phyloP scores from a whole-genome alignment of 75 land plant genomes.

The Ceratopteris richardii region DNA sequence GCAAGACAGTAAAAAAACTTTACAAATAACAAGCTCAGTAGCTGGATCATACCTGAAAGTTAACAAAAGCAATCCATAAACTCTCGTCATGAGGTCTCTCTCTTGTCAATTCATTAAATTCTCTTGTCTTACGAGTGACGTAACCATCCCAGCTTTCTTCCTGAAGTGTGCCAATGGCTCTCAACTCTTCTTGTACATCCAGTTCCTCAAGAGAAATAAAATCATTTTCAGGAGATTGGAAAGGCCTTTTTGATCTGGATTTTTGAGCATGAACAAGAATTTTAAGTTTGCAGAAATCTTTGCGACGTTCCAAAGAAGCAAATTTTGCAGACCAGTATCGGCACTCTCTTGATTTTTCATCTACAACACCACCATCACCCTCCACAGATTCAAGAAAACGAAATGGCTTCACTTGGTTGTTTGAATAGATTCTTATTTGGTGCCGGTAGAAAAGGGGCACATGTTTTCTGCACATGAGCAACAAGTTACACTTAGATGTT shows the following conservation, averaged over 20 bases:
- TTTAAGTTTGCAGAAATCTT: slow-evolving; percentile 63
- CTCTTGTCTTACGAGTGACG: slow-evolving; percentile 61
- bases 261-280: slow-evolving; percentile 30
- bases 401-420: slow-evolving; percentile 1
- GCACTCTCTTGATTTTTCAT: slow-evolving; percentile 38
- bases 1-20: not conserved
- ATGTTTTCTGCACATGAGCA: slow-evolving; percentile 56
- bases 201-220: slow-evolving; percentile 19
- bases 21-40: not conserved
- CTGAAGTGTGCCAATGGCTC: slow-evolving; percentile 7
- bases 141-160: slow-evolving; percentile 94
- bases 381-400: slow-evolving; percentile 23
- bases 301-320: slow-evolving; percentile 48
- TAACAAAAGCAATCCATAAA: slow-evolving; percentile 80
- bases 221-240: not conserved
- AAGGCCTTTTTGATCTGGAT: slow-evolving; percentile 2
- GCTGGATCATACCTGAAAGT: slow-evolving; percentile 45
- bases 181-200: slow-evolving; percentile 17
- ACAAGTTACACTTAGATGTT: not conserved
- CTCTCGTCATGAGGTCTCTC: slow-evolving; percentile 75
- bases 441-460: slow-evolving; percentile 59
- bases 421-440: slow-evolving; percentile 4
- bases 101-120: slow-evolving; percentile 67
- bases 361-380: slow-evolving; percentile 49
- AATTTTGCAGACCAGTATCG: slow-evolving; percentile 83